phyloP scores from a whole-genome alignment of 73 alveolate species.

The Paramecium bursaria region DNA sequence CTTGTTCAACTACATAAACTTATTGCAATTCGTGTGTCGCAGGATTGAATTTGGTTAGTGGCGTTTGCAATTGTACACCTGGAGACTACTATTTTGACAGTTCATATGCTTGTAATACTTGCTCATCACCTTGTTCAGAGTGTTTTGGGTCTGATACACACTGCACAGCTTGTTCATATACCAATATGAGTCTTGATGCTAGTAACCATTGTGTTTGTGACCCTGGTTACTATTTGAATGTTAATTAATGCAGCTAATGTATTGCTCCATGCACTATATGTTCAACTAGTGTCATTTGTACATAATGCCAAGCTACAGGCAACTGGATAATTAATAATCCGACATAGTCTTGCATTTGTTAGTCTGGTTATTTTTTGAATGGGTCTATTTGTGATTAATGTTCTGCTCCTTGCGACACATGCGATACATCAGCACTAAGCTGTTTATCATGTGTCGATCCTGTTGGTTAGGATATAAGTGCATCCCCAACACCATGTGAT shows the following conservation, averaged over 20 bases:
- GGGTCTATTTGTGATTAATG: slow-evolving; percentile 52
- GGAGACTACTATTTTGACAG: slow-evolving; percentile 16
- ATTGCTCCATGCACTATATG: too few relatives aligned
- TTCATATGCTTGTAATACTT: background rate
- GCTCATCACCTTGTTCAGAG: background rate
- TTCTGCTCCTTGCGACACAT: background rate
- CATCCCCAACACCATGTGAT: background rate
- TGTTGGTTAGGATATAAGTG: background rate
- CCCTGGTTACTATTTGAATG: background rate
- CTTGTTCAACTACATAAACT: too few relatives aligned
- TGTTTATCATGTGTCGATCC: background rate
- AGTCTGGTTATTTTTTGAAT: too few relatives aligned
- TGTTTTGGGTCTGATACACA: background rate
- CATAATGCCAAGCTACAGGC: too few relatives aligned
- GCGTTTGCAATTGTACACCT: background rate
- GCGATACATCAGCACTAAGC: background rate
- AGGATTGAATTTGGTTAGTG: background rate
- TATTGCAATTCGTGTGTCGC: slow-evolving; percentile 16
- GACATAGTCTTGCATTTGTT: too few relatives aligned
- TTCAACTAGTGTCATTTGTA: too few relatives aligned
- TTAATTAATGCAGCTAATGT: too few relatives aligned
- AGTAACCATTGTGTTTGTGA: background rate
- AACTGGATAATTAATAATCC: too few relatives aligned
- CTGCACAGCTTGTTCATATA: too few relatives aligned
- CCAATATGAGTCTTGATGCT: background rate